A percentile compares a stretch with the other conserved stretches of the same genome.
Evolutionary conservation across 768 basidiomycete species (phyloP).

Genomic region (Pleurotus tuoliensis): DNA sequence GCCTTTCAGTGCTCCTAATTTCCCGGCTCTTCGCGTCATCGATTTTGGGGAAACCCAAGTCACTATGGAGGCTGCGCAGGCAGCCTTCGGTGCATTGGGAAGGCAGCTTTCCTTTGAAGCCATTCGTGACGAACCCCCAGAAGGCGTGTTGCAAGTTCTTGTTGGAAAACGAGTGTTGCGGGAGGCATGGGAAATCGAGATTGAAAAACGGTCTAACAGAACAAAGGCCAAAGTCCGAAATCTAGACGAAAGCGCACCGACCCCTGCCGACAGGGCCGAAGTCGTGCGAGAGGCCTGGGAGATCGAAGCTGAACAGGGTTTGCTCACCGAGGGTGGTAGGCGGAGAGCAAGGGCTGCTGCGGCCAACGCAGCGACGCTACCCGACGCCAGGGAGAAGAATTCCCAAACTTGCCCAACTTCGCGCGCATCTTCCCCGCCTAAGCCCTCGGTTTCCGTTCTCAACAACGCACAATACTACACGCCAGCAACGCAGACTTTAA

Average conservation of each 20-base stretch:
- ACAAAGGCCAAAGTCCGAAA: slow-evolving; percentile 24
- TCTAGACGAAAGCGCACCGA: slow-evolving; percentile 1
- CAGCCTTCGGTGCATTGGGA: slow-evolving; percentile 41
- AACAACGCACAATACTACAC: slow-evolving; percentile 59
- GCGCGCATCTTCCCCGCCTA: slow-evolving; percentile 14
- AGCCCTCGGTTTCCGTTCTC: slow-evolving; percentile 18
- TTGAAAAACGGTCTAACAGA: slow-evolving; percentile 47
- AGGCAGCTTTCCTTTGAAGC: slow-evolving; percentile 53
- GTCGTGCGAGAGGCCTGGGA: slow-evolving; percentile 74
- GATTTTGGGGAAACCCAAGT: slow-evolving; percentile 67
- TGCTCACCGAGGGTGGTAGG: slow-evolving; percentile 71
- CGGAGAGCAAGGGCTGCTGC: slow-evolving; percentile 59
- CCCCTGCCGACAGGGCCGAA: slow-evolving; percentile 16
- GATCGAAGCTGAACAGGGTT: slow-evolving; percentile 70
- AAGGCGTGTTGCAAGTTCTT: slow-evolving; percentile 50
- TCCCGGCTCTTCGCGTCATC: slow-evolving; percentile 51
- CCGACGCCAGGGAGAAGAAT: slow-evolving; percentile 8
- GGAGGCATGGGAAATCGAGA: slow-evolving; percentile 79
- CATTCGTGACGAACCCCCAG: slow-evolving; percentile 48
- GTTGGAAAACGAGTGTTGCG: slow-evolving; percentile 69
- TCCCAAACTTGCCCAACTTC: slow-evolving; percentile 11
- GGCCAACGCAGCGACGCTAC: slow-evolving; percentile 19
- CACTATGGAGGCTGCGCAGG: slow-evolving; percentile 39
- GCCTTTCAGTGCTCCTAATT: slow-evolving; percentile 32
- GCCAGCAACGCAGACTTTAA: slow-evolving; percentile 51